Base-by-base conservation (phyloP, 805 yeast species). In the Grigorovia yakushimaensis region DNA sequence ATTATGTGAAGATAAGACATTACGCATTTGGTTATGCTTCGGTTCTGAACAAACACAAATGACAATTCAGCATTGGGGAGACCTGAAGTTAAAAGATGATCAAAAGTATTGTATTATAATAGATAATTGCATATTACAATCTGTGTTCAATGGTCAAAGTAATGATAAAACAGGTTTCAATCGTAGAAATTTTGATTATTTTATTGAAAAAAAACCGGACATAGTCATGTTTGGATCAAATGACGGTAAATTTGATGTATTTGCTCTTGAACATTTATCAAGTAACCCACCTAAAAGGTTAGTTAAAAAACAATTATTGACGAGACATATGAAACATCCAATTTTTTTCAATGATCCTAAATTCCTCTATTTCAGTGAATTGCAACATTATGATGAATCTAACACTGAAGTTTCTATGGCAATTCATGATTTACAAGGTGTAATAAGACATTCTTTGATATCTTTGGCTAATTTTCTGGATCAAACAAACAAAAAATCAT, bases 1-100 rank as follows among this genome's bases (percentile, higher is more conserved):
- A 0, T 55, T 81, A n/a, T 68, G 83, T 24, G 66, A 73, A 17
- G 88, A 84, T 55, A 66, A 73, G 6, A 69, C 72, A 10, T 57
- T 89, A 41, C 69, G 88, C 24, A 73, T 84, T 0, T 88, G 89
- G 86, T 75, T 84, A 0, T 75, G 82, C 18, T 78, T 74, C 60
- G 84, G 80, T 51, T 65, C 72, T 46, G 81, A 76, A 37, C 75
- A 74, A n/a, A 79, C 76, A 38, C 76, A 73, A 47, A 44, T 49
- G 18, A 74, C 73, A 41, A 71, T 81, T 19, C 79, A 72, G 50
- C 67, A 70, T 42, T 80, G 86, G 79, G 82, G 82, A 1, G 65
- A 73, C 3, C 33, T 75, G 2, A 63, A 67, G 43, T 50, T 74
- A 39, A 43, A 37, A 10, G 42, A 45, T 1, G 42, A 47, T 1